Evolutionary conservation across 2,329 filamentous ascomycete genomes (phyloP).

Genomic region (Phoma sp.): DNA sequence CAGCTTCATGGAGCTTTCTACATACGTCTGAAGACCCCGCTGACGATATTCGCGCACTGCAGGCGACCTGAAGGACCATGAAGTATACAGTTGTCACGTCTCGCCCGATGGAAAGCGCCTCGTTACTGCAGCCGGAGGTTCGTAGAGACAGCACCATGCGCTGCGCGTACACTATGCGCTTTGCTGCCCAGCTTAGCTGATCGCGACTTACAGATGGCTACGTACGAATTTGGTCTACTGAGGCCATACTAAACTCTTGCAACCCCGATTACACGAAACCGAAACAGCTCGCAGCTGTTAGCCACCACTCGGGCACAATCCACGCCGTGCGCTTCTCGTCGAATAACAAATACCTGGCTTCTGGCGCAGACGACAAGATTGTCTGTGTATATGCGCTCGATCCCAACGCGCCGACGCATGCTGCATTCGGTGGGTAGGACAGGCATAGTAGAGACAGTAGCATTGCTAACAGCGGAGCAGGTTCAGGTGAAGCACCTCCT

Average conservation of each 20-base stretch:
- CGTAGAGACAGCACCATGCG: constrained; percentile 39
- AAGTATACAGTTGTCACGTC: constrained; percentile 97
- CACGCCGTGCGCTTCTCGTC: constrained; percentile 96
- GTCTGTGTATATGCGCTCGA: constrained; percentile 96
- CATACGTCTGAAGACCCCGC: constrained; percentile 3
- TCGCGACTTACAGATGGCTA: constrained; percentile 72
- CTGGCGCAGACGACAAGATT: constrained; percentile 97
- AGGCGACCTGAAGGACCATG: constrained; percentile 97
- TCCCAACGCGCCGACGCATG: constrained; percentile 75
- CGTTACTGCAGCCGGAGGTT: constrained; percentile 91
- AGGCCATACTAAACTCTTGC: constrained; percentile 83
- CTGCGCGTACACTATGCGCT: constrained; percentile 29
- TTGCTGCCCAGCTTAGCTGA: constrained; percentile 24
- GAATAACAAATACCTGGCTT: constrained; percentile 93
- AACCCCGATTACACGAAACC: constrained; percentile 75
- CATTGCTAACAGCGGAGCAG: constrained; percentile 48
- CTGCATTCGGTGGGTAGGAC: constrained; percentile 72
- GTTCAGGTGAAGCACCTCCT: constrained; percentile 85
- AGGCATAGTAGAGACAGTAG: not conserved
- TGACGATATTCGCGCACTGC: constrained; percentile 26
- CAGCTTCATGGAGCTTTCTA: constrained; percentile 5
- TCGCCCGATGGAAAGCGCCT: constrained; percentile 92
- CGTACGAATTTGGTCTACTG: constrained; percentile 96
- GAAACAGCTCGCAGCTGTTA: constrained; percentile 95
- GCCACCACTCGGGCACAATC: constrained; percentile 96